These are phyloP conservation scores for Rhizophagus clarus DNA, from an alignment of 192 early-diverging fungal genomes.

Conservation along the genomic window DNA sequence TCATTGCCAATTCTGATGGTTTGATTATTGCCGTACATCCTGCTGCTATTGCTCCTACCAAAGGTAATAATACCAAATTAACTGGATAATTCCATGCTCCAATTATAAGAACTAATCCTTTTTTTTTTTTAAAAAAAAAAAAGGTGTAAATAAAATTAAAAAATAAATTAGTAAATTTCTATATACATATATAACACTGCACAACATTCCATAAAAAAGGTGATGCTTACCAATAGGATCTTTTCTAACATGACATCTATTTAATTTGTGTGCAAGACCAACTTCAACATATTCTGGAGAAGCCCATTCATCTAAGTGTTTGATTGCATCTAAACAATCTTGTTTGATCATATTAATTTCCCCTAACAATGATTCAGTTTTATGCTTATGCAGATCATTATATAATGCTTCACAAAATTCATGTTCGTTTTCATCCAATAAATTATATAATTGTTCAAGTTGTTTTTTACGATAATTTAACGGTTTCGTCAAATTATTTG, in stretches of 20 bases:
- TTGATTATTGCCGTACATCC: slow-evolving; percentile 84
- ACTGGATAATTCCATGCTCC: slow-evolving; percentile 61
- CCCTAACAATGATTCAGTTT: slow-evolving; percentile 52
- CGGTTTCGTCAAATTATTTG: slow-evolving; percentile 44
- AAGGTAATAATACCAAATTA: slow-evolving; percentile 68
- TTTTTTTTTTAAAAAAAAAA: neutral
- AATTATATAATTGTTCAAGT: slow-evolving; percentile 58
- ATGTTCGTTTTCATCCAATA: slow-evolving; percentile 64
- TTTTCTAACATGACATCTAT: slow-evolving; percentile 57
- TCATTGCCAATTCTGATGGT: slow-evolving; percentile 79
- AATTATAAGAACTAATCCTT: slow-evolving; percentile 42
- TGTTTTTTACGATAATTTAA: slow-evolving; percentile 60
- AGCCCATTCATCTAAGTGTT: slow-evolving; percentile 64
- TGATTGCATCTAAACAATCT: slow-evolving; percentile 49
- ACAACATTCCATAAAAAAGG: no score
- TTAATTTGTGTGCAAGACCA: slow-evolving; percentile 47
- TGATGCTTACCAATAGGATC: slow-evolving; percentile 69
- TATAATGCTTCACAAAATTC: slow-evolving; percentile 53
- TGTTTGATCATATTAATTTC: slow-evolving; percentile 57
- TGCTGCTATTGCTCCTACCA: slow-evolving; percentile 85
- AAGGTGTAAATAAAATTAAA: neutral
- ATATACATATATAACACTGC: neutral
- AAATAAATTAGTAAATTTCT: no score
- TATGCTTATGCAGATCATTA: slow-evolving; percentile 62
- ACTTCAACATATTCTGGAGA: slow-evolving; percentile 46